Conservation (phyloP, 1,139 yeast species). For the Yamadazyma taylorii region DNA sequence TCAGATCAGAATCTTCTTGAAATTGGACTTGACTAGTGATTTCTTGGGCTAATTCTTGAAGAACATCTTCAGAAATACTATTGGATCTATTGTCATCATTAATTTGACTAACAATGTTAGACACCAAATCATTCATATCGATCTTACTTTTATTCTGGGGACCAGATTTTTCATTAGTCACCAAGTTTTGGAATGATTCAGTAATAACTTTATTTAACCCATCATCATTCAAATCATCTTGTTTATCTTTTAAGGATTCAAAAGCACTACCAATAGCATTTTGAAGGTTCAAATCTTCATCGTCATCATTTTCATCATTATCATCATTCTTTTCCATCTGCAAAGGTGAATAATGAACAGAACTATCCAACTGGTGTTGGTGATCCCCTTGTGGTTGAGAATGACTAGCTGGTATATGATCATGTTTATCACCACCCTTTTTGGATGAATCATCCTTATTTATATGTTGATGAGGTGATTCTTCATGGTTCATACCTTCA, state of each 20-base stretch:
- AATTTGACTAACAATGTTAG: constrained; percentile 10
- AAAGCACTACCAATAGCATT: constrained; percentile 37
- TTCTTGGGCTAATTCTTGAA: constrained; percentile 35
- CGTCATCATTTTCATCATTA: constrained; percentile 15
- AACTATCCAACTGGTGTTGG: not conserved
- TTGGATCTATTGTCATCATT: constrained; percentile 4
- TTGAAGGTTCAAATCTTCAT: constrained; percentile 26
- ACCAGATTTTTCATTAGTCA: constrained; percentile 1
- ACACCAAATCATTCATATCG: constrained; percentile 5
- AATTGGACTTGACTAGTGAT: constrained; percentile 36
- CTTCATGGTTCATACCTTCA: constrained; percentile 12
- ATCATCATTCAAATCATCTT: constrained; percentile 10
- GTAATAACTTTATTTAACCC: constrained; percentile 13
- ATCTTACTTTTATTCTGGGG: not conserved
- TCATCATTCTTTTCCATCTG: constrained; percentile 16
- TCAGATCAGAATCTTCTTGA: constrained; percentile 13
- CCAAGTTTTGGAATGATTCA: constrained; percentile 12
- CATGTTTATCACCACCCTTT: constrained; percentile 1
- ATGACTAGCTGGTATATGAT: no score
- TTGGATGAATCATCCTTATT: not conserved
- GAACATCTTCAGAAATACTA: constrained; percentile 23
- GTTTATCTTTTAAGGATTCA: constrained; percentile 22
- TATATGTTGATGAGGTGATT: constrained; percentile 7
- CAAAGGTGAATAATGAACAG: constrained; percentile 13
- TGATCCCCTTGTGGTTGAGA: no score